These are phyloP conservation scores for Kwoniella pini DNA, from an alignment of 768 basidiomycete species.

Conservation along the genomic window DNA sequence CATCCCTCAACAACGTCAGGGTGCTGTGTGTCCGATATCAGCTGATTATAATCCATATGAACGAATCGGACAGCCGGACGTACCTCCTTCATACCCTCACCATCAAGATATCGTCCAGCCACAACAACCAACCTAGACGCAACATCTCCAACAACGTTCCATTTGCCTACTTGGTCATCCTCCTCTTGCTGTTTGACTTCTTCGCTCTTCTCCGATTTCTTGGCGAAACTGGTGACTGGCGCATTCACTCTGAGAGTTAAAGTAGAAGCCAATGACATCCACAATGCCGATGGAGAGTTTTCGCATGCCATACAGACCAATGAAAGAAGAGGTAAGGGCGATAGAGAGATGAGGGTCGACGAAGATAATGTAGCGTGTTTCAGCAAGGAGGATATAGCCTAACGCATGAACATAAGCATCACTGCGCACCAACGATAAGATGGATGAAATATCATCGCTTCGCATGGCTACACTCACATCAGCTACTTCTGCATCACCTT, in stretches of 20 bases:
- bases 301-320: constrained; percentile 50
- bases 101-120: constrained; percentile 26
- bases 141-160: constrained; percentile 42
- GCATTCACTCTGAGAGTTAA: constrained; percentile 81
- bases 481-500: constrained; percentile 71
- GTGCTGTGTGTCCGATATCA: constrained; percentile 60
- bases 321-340: constrained; percentile 67
- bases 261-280: constrained; percentile 80
- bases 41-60: not conserved
- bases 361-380: constrained; percentile 71
- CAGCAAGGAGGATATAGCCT: constrained; percentile 67
- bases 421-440: no score
- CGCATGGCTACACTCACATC: constrained; percentile 85
- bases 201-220: constrained; percentile 36
- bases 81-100: constrained; percentile 43
- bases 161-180: constrained; percentile 30
- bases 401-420: no score
- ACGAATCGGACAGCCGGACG: constrained; percentile 3
- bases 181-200: constrained; percentile 25
- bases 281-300: constrained; percentile 58
- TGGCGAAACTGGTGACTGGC: constrained; percentile 59
- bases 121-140: constrained; percentile 32
- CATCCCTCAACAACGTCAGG: constrained; percentile 89
- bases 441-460: no score
- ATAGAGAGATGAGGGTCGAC: constrained; percentile 74